Percentiles rank a stretch among this genome's conserved stretches.
Conservation (phyloP, 2,329 filamentous ascomycete species). For the Rhinocladiella similis region DNA sequence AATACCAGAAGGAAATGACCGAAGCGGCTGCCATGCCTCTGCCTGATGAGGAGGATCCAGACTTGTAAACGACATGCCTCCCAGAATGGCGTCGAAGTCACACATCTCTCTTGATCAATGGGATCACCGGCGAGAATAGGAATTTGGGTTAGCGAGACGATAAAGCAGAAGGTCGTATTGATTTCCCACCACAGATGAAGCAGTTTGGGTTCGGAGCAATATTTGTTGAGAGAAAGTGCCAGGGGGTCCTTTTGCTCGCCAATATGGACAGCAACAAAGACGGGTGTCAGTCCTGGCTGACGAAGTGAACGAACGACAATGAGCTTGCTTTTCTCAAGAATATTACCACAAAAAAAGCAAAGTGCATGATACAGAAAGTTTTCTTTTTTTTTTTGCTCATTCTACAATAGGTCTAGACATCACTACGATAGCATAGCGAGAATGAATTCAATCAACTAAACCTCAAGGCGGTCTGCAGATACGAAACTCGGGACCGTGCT, state of each 20-base stretch:
- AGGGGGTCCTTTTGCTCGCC: neutral
- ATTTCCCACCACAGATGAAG: constrained; percentile 1
- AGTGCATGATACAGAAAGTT: constrained; percentile 9
- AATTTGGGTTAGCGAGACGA: constrained; percentile 24
- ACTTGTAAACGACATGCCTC: constrained; percentile 40
- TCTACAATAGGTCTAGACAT: constrained; percentile 8
- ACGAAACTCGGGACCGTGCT: neutral
- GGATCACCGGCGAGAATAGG: constrained; percentile 2
- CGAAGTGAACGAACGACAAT: constrained; percentile 6
- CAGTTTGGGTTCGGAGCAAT: neutral
- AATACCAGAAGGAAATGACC: constrained; percentile 88
- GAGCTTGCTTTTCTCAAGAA: constrained; percentile 5
- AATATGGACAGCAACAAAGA: neutral
- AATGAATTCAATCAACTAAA: constrained; percentile 1
- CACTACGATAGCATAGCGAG: constrained; percentile 11
- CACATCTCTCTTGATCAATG: neutral
- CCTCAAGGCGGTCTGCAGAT: neutral
- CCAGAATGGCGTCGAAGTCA: neutral
- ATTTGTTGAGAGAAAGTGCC: neutral
- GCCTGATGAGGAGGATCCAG: constrained; percentile 87
- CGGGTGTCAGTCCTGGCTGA: neutral
- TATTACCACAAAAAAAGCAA: constrained; percentile 1
- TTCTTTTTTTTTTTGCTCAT: neutral
- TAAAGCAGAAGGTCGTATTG: constrained; percentile 22
- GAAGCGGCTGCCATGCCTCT: constrained; percentile 79